These are phyloP conservation scores for Parathielavia appendiculata DNA, from an alignment of 495 filamentous ascomycete species.

Conservation along the genomic window DNA sequence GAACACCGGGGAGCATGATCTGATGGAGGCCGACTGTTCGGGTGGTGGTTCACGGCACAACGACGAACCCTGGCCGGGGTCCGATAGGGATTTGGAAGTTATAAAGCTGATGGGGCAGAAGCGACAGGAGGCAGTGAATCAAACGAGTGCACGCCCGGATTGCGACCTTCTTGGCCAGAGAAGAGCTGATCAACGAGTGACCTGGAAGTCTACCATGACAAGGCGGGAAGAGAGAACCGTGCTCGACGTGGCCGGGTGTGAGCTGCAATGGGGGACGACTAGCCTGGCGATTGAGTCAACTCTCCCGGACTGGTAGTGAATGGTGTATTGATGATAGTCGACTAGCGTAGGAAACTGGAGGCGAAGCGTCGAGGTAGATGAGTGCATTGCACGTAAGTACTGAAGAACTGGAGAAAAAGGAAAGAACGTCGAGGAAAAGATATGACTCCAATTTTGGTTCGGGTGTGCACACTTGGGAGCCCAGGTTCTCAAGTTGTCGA, in stretches of 20 bases:
- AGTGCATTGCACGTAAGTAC: neutral
- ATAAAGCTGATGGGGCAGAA: neutral
- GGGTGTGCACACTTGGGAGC: neutral
- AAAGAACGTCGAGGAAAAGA: neutral
- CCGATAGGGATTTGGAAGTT: neutral
- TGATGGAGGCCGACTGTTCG: neutral
- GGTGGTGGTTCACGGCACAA: neutral
- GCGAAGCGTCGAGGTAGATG: neutral
- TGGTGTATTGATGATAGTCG: neutral
- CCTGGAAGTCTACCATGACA: slow-evolving; percentile 1
- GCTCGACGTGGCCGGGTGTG: neutral
- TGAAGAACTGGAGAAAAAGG: neutral
- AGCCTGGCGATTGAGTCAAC: neutral
- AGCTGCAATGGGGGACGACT: neutral
- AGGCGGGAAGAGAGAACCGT: neutral
- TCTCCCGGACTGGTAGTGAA: neutral
- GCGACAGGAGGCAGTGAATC: neutral
- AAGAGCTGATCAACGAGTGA: neutral
- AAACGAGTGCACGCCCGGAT: neutral
- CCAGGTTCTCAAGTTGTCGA: neutral
- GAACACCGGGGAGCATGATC: slow-evolving; percentile 4
- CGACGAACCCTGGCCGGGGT: neutral
- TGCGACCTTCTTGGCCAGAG: neutral
- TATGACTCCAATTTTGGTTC: too few relatives aligned
- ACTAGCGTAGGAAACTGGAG: neutral